Evolutionary conservation across 441 rosid genomes (phyloP).

Genomic region (Populus hybrid): DNA sequence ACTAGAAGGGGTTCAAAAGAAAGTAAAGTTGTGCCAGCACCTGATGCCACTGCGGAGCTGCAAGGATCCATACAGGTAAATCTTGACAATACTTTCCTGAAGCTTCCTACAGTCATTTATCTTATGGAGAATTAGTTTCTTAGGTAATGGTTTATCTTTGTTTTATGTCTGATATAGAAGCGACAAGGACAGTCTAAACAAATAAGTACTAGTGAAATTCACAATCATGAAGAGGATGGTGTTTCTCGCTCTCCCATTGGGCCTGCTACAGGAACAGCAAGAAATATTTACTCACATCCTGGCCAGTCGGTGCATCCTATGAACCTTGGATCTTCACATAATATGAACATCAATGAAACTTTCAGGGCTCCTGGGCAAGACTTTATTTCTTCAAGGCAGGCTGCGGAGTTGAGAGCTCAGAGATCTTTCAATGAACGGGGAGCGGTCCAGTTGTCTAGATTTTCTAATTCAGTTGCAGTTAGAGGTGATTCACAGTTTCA

Average conservation of each 20-base stretch:
- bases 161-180: conserved; percentile 38
- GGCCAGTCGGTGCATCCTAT: conserved; percentile 29
- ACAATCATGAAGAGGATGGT: conserved; percentile 38
- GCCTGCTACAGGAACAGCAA: conserved; percentile 34
- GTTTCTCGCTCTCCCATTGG: conserved; percentile 47
- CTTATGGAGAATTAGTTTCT: background rate
- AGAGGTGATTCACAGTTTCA: conserved; percentile 61
- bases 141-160: background rate
- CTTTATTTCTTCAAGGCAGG: conserved; percentile 34
- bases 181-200: conserved; percentile 34
- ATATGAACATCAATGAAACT: conserved; percentile 23
- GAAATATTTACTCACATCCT: conserved; percentile 27
- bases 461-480: conserved; percentile 65
- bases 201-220: conserved; percentile 46
- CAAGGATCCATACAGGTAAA: conserved; percentile 53
- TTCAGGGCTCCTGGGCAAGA: conserved; percentile 18
- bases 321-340: conserved; percentile 28
- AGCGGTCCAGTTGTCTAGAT: conserved; percentile 49
- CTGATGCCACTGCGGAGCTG: conserved; percentile 67
- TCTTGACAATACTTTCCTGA: background rate
- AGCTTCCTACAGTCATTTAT: background rate
- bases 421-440: conserved; percentile 41
- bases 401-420: conserved; percentile 38
- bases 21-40: conserved; percentile 56
- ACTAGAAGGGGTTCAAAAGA: conserved; percentile 36